A percentile compares a stretch with the other conserved stretches of the same genome.
These are phyloP conservation scores for Babesia gibsoni DNA, from an alignment of 169 alveolate genomes.

Conservation along the genomic window DNA sequence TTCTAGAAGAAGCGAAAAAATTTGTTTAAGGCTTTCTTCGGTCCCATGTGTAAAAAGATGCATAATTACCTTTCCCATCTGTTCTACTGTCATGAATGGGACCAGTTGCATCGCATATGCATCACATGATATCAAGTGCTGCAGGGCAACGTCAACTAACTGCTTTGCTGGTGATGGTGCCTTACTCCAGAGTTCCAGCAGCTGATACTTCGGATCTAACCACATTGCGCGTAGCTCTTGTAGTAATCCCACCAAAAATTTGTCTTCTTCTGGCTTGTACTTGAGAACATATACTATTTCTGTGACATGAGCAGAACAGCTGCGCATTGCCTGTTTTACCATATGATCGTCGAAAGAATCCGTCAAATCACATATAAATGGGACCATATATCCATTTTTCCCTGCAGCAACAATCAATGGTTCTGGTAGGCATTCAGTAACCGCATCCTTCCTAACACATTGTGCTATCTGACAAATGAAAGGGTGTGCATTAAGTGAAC, in stretches of 20 bases:
- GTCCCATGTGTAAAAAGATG: slow-evolving; percentile 18
- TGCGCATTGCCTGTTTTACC: background rate
- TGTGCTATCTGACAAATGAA: background rate
- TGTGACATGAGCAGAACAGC: slow-evolving; percentile 4
- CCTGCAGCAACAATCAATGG: slow-evolving; percentile 24
- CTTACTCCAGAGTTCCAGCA: slow-evolving; percentile 14
- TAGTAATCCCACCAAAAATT: slow-evolving; percentile 8
- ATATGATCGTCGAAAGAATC: background rate
- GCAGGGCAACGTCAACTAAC: slow-evolving; percentile 5
- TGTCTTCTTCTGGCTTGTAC: background rate
- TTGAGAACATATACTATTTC: slow-evolving; percentile 8
- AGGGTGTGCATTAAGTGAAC: slow-evolving; percentile 12
- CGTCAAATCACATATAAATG: slow-evolving; percentile 8
- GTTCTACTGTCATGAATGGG: slow-evolving; percentile 47
- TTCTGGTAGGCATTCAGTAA: background rate
- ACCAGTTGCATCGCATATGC: slow-evolving; percentile 46
- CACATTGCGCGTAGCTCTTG: slow-evolving; percentile 30
- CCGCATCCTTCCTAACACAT: background rate
- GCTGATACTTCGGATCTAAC: slow-evolving; percentile 32
- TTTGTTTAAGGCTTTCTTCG: slow-evolving; percentile 16
- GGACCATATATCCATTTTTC: slow-evolving; percentile 13
- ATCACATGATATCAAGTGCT: slow-evolving; percentile 13
- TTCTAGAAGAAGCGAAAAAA: slow-evolving; percentile 15
- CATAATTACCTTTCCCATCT: slow-evolving; percentile 28
- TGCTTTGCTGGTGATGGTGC: slow-evolving; percentile 1